These are phyloP conservation scores for Ceratocystis colombiana DNA, from an alignment of 2,329 filamentous ascomycete species.

Conservation along the genomic window DNA sequence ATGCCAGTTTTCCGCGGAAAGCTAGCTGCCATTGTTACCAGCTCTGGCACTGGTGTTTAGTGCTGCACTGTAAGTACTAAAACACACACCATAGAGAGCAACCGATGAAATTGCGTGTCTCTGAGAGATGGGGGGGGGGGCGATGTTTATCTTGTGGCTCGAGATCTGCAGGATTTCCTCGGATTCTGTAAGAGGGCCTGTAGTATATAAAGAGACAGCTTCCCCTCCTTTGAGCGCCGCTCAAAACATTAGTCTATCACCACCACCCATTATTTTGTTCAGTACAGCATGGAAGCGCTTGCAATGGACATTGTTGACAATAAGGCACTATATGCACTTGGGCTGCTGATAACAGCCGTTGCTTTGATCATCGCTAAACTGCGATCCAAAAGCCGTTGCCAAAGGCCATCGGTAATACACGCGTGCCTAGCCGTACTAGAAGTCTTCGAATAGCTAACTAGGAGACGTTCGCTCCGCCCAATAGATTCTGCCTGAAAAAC, in stretches of 20 bases:
- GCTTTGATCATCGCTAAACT: conserved; percentile 13
- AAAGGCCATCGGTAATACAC: neutral
- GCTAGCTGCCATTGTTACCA: neutral
- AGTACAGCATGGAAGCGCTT: neutral
- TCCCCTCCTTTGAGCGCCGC: neutral
- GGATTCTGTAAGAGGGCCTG: neutral
- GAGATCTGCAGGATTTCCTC: neutral
- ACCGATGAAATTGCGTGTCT: neutral
- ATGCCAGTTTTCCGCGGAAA: neutral
- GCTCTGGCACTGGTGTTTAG: neutral
- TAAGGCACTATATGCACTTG: conserved; percentile 10
- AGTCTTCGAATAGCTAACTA: neutral
- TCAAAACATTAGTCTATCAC: neutral
- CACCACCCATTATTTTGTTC: neutral
- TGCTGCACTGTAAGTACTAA: neutral
- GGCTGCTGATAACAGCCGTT: conserved; percentile 10
- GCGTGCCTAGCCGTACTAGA: neutral
- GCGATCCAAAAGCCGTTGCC: neutral
- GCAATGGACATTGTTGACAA: neutral
- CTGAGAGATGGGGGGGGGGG: neutral
- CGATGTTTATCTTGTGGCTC: neutral
- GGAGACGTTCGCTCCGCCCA: neutral
- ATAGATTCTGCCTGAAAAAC: conserved; percentile 20
- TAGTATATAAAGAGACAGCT: neutral
- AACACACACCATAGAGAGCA: neutral